Evolutionary conservation across 2,329 filamentous ascomycete species (phyloP), one percentile per base, ranked within the genome.

Genomic region (Aspergillus sp.): DNA sequence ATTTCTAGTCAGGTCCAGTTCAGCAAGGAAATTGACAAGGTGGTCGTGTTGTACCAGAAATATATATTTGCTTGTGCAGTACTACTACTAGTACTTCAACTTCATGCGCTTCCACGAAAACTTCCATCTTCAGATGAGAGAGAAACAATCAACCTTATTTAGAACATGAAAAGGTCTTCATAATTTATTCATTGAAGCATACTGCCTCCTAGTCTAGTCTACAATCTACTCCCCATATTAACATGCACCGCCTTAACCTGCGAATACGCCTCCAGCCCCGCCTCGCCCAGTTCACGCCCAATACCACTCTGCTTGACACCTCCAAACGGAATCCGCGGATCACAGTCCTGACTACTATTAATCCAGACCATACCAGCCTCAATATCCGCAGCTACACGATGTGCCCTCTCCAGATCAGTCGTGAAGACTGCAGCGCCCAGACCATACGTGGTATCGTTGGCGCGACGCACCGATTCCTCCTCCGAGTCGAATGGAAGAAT

Each of bases 261-360:
- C 9, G 65, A 70, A 60, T 78, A 79, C 13, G 74, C 76, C 36
- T 77, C 75, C 52, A 79, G 55, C 4, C 77, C 77, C 55, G 76
- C 77, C 63, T 78, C 74, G 5, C 77, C 76, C 59, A 79, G 64
- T 62, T 85, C 80, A 19, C 82, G 71, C 0, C 84, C 84, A 69
- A 86, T 79, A 19, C 79, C 79, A 57, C 76, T 79, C 67, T 80
- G 77, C 69, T 80, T 80, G 17, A 80, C 77, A 53, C 78, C 78
- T 19, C 78, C 78, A 60, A 79, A 80, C 0, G 78, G 76, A 9
- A 80, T 67, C 0, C 76, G 67, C 2, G 73, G 72, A 61, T 80
- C 77, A 45, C 74, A 77, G 55, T 80, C 77, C 59, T 76, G 76
- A 36, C 73, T 77, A 38, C 75, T 79, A 60, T 81, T 81, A 25